Conservation (phyloP, 345 rosid genomes). For the Gossypium anomalum region DNA sequence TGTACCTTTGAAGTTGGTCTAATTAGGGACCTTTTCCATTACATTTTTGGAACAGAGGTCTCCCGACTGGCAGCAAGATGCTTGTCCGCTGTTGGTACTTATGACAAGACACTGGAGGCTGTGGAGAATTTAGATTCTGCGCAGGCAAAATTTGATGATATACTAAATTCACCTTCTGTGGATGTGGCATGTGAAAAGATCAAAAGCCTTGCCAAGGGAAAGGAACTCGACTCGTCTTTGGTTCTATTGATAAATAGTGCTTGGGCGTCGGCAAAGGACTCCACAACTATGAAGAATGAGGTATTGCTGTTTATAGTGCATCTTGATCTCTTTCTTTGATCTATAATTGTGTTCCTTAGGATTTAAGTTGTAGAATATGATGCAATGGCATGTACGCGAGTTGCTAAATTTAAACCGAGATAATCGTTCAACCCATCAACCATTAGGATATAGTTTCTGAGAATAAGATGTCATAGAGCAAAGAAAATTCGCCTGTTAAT, state of each 20-base stretch:
- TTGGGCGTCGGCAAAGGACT: slow-evolving; percentile 88
- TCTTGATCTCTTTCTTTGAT: slow-evolving; percentile 3
- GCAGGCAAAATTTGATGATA: slow-evolving; percentile 83
- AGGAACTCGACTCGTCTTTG: slow-evolving; percentile 87
- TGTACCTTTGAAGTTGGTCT: background rate
- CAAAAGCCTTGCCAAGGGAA: slow-evolving; percentile 74
- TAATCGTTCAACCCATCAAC: background rate
- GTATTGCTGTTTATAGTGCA: slow-evolving; percentile 28
- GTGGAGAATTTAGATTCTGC: slow-evolving; percentile 71
- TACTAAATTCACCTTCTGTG: slow-evolving; percentile 70
- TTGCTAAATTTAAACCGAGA: background rate
- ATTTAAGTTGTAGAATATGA: background rate
- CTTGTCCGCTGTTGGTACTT: slow-evolving; percentile 79
- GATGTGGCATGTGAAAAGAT: slow-evolving; percentile 85
- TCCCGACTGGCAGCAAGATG: slow-evolving; percentile 82
- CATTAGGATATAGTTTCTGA: background rate
- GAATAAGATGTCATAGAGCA: background rate
- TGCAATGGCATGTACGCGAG: background rate
- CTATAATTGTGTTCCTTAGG: background rate
- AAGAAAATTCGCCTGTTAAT: background rate
- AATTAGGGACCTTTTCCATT: background rate
- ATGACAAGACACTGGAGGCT: slow-evolving; percentile 67
- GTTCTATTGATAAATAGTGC: slow-evolving; percentile 77
- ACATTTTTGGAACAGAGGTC: slow-evolving; percentile 44
- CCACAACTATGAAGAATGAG: slow-evolving; percentile 70